Base-by-base conservation (phyloP, 2,329 filamentous ascomycete genomes). In the Aspergillus tamarii region DNA sequence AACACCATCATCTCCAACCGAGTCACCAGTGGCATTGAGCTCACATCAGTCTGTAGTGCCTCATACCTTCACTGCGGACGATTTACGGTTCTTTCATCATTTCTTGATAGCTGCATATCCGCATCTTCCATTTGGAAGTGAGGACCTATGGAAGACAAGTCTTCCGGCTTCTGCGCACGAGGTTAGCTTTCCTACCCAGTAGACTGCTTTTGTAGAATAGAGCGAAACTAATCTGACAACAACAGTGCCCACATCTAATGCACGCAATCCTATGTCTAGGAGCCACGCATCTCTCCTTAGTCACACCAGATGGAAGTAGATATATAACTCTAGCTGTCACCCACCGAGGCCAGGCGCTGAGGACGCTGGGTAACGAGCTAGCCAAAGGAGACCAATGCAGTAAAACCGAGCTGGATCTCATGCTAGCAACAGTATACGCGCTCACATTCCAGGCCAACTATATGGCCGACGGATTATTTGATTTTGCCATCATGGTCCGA, bases 241-340 rank as follows among this genome's bases (percentile, higher is more conserved):
- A 70, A 8, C 28, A 64, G 60, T 26, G 89, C 67, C 86, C 89
- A 61, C 90, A 87, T 64, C 81, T 91, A 11, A 90, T 92, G 85
- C 89, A 92, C 73, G 87, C 89, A 5, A 88, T 92, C 57, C 83
- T 91, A 0, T 88, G 88, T 14, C 83, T 90, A 64, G 83, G 89
- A 1, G 90, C 89, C 36, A 91, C 89, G 0, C 87, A 91, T 66
- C 82, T 73, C 23, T 66, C 68, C 32, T 64, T 74, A 21, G 62
- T 91, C 5, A 83, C 84, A 68, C 77, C 78, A 4, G 75, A 80
- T 0, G 86, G 85, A 63, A 73, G 82, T 1, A 82, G 81, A 64
- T 82, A 91, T 21, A 75, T 84, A 16, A 79, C 84, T 16, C 82
- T 85, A 34, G 88, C 89, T 48, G 86, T 91, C 78, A 80, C 80